Evolutionary conservation across 2,329 filamentous ascomycete species (phyloP).

Genomic region (Fusarium pseudograminearum): DNA sequence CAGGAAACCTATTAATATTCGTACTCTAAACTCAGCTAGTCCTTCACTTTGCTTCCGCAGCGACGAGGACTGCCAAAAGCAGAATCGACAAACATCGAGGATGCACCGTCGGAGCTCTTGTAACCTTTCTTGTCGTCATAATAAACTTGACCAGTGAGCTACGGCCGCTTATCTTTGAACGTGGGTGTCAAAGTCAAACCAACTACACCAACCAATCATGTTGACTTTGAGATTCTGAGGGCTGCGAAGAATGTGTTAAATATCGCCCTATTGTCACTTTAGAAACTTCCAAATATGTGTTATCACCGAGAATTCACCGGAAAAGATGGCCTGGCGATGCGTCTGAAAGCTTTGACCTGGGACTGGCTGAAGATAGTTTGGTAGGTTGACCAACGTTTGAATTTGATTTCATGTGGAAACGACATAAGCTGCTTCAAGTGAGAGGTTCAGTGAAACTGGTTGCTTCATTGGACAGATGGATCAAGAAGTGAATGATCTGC

Average conservation of each 20-base stretch:
- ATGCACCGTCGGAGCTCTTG: neutral
- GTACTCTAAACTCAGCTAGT: neutral
- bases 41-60: neutral
- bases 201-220: slow-evolving; percentile 53
- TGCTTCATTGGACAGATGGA: neutral
- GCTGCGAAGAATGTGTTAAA: slow-evolving; percentile 41
- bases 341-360: slow-evolving; percentile 45
- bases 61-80: neutral
- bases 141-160: too few species aligned
- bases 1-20: neutral
- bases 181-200: slow-evolving; percentile 39
- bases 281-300: slow-evolving; percentile 52
- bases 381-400: slow-evolving; percentile 55
- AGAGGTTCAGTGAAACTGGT: slow-evolving; percentile 55
- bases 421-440: slow-evolving; percentile 45
- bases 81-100: neutral
- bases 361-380: slow-evolving; percentile 48
- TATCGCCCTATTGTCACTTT: slow-evolving; percentile 51
- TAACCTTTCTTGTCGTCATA: neutral
- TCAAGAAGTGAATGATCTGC: neutral
- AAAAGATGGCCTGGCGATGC: slow-evolving; percentile 38
- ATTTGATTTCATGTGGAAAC: slow-evolving; percentile 58
- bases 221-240: slow-evolving; percentile 41
- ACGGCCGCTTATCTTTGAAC: neutral
- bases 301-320: slow-evolving; percentile 50